Conservation (phyloP, 2,329 filamentous ascomycete genomes). For the Cordyceps pruinosa region DNA sequence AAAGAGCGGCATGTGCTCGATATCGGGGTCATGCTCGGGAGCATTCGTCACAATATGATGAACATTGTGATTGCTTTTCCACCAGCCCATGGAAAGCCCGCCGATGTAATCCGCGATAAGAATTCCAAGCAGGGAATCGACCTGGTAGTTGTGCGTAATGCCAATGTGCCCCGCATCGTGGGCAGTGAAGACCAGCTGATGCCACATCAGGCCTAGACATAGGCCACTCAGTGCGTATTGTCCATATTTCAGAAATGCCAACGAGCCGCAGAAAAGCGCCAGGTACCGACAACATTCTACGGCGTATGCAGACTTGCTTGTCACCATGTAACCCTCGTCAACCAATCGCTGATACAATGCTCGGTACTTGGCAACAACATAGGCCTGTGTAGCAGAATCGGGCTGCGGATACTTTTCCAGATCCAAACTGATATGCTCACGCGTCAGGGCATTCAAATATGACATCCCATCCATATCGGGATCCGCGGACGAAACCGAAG, state of each 20-base stretch:
- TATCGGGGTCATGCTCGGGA: constrained; percentile 93
- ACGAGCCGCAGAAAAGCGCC: constrained; percentile 52
- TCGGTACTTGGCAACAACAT: constrained; percentile 77
- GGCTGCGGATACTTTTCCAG: constrained; percentile 70
- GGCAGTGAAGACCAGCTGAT: constrained; percentile 87
- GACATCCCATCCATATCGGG: constrained; percentile 48
- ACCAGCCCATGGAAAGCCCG: constrained; percentile 89
- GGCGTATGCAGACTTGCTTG: constrained; percentile 74
- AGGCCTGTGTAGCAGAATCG: constrained; percentile 63
- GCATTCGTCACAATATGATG: constrained; percentile 95
- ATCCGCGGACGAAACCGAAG: constrained; percentile 51
- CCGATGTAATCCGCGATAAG: constrained; percentile 84
- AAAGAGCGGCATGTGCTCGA: constrained; percentile 84
- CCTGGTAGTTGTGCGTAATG: constrained; percentile 83
- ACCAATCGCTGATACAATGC: constrained; percentile 63
- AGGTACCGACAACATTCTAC: constrained; percentile 68
- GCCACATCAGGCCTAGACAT: constrained; percentile 81
- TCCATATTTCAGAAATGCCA: constrained; percentile 53
- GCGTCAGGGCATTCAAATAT: constrained; percentile 66
- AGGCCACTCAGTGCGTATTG: constrained; percentile 66
- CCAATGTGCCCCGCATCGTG: constrained; percentile 97
- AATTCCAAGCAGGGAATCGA: constrained; percentile 81
- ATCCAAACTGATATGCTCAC: constrained; percentile 67
- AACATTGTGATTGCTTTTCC: constrained; percentile 94
- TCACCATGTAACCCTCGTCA: constrained; percentile 72